Percentiles rank a stretch among this genome's conserved stretches.
Evolutionary conservation across 495 filamentous ascomycete species (phyloP).

Genomic region (Oidiodendron maius): DNA sequence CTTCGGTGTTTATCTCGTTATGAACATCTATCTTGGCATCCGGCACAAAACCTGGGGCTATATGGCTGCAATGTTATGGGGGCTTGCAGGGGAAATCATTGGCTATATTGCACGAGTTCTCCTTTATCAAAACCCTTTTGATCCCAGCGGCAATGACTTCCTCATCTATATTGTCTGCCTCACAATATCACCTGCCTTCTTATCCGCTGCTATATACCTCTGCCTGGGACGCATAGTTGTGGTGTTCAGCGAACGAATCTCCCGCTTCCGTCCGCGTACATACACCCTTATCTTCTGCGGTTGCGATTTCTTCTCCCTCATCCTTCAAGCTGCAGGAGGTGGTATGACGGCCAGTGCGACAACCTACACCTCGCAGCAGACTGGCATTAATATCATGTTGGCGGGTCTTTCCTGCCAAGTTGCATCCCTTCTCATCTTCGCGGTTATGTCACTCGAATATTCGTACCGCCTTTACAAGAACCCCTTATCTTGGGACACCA

Average conservation of each 20-base stretch:
- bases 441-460: neutral
- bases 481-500: neutral
- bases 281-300: slow-evolving; percentile 45
- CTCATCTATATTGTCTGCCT: slow-evolving; percentile 31
- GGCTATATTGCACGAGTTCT: slow-evolving; percentile 31
- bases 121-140: slow-evolving; percentile 33
- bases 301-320: slow-evolving; percentile 55
- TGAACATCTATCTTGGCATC: slow-evolving; percentile 5
- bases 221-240: slow-evolving; percentile 52
- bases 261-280: slow-evolving; percentile 47
- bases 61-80: slow-evolving; percentile 27
- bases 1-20: slow-evolving; percentile 16
- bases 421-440: neutral
- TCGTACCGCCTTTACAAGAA: neutral
- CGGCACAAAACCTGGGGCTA: slow-evolving; percentile 24
- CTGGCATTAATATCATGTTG: neutral
- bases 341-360: slow-evolving; percentile 29
- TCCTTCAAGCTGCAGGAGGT: slow-evolving; percentile 57
- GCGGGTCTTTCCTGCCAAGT: neutral
- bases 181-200: slow-evolving; percentile 58
- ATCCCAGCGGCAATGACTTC: slow-evolving; percentile 20
- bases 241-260: slow-evolving; percentile 52
- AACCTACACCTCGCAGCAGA: neutral
- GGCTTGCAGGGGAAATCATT: slow-evolving; percentile 28
- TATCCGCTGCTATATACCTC: slow-evolving; percentile 57